phyloP scores from a whole-genome alignment of 768 basidiomycete species.

The Lyophyllum semitale region DNA sequence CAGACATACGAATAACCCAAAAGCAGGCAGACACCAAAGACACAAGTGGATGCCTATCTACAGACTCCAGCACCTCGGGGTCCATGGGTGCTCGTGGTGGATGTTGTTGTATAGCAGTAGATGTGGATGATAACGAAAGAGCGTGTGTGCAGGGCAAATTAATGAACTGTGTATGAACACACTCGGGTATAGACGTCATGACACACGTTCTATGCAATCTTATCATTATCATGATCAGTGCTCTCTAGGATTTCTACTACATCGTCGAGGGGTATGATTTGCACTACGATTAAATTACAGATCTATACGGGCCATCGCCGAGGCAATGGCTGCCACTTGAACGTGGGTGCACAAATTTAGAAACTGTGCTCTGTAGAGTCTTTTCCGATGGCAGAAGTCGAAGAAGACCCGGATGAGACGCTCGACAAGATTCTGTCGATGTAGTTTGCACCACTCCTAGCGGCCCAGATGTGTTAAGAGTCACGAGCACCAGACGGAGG shows the following conservation, averaged over 20 bases:
- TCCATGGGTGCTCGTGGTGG: conserved; percentile 31
- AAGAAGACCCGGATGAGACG: conserved; percentile 86
- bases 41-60: conserved; percentile 67
- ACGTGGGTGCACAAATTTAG: conserved; percentile 29
- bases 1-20: conserved; percentile 76
- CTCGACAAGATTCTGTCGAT: conserved; percentile 84
- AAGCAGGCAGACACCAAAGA: conserved; percentile 80
- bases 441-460: conserved; percentile 89
- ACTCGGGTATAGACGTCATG: conserved; percentile 1
- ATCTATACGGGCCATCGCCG: background rate
- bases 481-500: background rate
- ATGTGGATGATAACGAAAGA: conserved; percentile 14
- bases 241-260: background rate
- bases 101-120: conserved; percentile 1
- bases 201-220: conserved; percentile 8
- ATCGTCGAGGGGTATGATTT: background rate
- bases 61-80: conserved; percentile 33
- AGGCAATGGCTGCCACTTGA: background rate
- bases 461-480: background rate
- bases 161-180: background rate
- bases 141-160: background rate
- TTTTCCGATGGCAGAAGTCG: conserved; percentile 79
- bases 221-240: background rate
- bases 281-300: background rate
- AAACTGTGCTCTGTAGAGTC: conserved; percentile 91